These are phyloP conservation scores for Nigrograna mackinnonii DNA, from an alignment of 2,329 filamentous ascomycete genomes.

Conservation along the genomic window DNA sequence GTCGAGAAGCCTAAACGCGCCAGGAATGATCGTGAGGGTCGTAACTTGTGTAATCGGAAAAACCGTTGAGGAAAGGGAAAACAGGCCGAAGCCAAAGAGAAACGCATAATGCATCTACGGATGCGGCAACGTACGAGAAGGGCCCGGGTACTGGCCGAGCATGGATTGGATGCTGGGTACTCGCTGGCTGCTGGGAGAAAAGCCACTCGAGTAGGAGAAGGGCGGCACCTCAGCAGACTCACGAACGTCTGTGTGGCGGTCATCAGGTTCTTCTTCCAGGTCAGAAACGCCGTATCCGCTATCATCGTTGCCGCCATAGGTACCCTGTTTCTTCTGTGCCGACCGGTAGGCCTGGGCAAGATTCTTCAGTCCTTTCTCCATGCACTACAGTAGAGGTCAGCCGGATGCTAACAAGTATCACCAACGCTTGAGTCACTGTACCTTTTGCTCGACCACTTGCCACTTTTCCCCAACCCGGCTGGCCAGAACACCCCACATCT, in stretches of 20 bases:
- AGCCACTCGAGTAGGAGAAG: no score
- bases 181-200: slow-evolving; percentile 25
- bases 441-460: slow-evolving; percentile 79
- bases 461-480: slow-evolving; percentile 60
- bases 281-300: slow-evolving; percentile 66
- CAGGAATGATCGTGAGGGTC: slow-evolving; percentile 15
- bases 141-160: slow-evolving; percentile 23
- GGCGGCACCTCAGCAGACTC: slow-evolving; percentile 19
- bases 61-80: slow-evolving; percentile 12
- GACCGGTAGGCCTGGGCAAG: slow-evolving; percentile 71
- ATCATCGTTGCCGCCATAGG: slow-evolving; percentile 61
- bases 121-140: background rate
- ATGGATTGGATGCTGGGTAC: slow-evolving; percentile 46
- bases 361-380: slow-evolving; percentile 83
- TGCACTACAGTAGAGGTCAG: no score
- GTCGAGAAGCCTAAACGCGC: background rate
- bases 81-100: slow-evolving; percentile 13
- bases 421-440: slow-evolving; percentile 41
- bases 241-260: slow-evolving; percentile 30
- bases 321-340: slow-evolving; percentile 65
- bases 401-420: no score
- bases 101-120: background rate
- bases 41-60: slow-evolving; percentile 8
- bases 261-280: slow-evolving; percentile 48
- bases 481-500: slow-evolving; percentile 80